phyloP scores from a whole-genome alignment of 1,284 basidiomycete species.

The Baeospora myosura region DNA sequence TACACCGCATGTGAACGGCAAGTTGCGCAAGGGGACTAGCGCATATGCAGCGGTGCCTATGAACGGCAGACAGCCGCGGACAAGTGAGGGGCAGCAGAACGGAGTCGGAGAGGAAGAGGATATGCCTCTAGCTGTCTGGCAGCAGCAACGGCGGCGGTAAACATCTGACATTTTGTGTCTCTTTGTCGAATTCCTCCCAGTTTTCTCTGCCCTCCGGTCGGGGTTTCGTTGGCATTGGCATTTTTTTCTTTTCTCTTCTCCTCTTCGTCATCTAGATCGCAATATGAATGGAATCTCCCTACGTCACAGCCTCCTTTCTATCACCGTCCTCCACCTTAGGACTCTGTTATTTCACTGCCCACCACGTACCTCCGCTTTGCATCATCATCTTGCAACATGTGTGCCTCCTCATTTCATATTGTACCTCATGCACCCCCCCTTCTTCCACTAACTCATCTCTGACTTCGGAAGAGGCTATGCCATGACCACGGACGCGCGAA shows the following conservation, averaged over 20 bases:
- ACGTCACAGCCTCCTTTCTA: not conserved
- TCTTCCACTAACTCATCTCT: no score
- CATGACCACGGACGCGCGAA: no score
- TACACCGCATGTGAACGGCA: conserved; percentile 39
- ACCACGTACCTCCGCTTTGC: not conserved
- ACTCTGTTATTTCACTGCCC: not conserved
- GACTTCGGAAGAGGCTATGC: no score
- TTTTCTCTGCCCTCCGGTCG: no score
- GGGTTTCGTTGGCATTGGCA: not conserved
- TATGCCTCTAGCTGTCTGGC: conserved; percentile 67
- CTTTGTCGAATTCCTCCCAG: no score
- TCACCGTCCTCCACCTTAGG: not conserved
- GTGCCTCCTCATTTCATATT: not conserved
- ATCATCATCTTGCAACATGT: not conserved
- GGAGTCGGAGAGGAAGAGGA: conserved; percentile 61
- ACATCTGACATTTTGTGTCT: no score
- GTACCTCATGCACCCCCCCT: not conserved
- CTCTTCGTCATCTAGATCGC: not conserved
- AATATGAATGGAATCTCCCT: not conserved
- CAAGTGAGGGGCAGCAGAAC: conserved; percentile 28
- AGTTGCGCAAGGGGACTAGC: conserved; percentile 55
- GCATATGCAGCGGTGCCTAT: conserved; percentile 47
- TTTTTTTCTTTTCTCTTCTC: not conserved
- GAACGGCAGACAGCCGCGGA: conserved; percentile 34
- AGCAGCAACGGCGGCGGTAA: conserved; percentile 60